These are phyloP conservation scores for Circinella minor DNA, from an alignment of 371 early-diverging fungal genomes.

Conservation along the genomic window DNA sequence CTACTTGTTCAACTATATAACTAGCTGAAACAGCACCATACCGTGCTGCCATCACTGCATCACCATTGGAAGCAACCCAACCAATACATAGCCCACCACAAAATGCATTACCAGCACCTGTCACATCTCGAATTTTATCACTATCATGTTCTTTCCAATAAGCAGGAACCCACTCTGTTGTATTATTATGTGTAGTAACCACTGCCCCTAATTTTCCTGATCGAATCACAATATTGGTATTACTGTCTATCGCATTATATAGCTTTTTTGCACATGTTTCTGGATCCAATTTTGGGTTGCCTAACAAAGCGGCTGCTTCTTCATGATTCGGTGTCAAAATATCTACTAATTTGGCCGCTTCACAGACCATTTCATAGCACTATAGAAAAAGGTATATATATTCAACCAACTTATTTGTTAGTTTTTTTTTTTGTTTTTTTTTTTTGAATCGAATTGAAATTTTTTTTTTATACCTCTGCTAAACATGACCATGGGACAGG, in stretches of 20 bases:
- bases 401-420: background rate
- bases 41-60: slow-evolving; percentile 31
- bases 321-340: slow-evolving; percentile 38
- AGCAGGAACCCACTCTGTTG: slow-evolving; percentile 37
- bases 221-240: slow-evolving; percentile 24
- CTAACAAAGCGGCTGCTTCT: slow-evolving; percentile 35
- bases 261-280: background rate
- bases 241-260: background rate
- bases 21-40: slow-evolving; percentile 53
- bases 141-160: slow-evolving; percentile 33
- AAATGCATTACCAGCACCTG: slow-evolving; percentile 57
- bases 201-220: slow-evolving; percentile 42
- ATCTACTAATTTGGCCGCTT: slow-evolving; percentile 23
- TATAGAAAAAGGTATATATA: background rate
- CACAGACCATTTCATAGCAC: slow-evolving; percentile 15
- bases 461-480: slow-evolving; percentile 28
- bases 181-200: slow-evolving; percentile 4
- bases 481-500: slow-evolving; percentile 50
- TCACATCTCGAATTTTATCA: slow-evolving; percentile 39
- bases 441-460: too few species aligned
- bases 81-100: slow-evolving; percentile 37
- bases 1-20: slow-evolving; percentile 51
- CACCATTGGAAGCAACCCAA: slow-evolving; percentile 32
- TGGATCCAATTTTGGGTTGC: background rate
- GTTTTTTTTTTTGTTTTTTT: background rate